Percentiles rank a stretch among this genome's conserved stretches.
phyloP scores from a whole-genome alignment of 23 red algal species.

The Gracilaria gracilis region DNA sequence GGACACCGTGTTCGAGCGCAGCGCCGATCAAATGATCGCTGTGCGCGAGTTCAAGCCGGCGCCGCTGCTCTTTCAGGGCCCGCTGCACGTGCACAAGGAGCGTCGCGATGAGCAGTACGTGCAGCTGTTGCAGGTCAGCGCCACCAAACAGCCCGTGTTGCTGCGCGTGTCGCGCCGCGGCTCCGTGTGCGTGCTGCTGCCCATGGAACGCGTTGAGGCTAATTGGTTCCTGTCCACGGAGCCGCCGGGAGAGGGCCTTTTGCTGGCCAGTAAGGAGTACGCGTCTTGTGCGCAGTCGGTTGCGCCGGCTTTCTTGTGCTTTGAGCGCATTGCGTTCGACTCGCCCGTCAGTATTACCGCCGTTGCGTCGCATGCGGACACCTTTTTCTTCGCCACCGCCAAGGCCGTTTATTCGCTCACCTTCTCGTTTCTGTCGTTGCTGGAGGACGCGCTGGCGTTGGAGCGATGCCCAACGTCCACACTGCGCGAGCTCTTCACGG shows the following conservation, averaged over 20 bases:
- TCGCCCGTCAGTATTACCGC: conserved; percentile 37
- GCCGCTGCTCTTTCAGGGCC: conserved; percentile 63
- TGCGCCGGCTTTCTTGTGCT: conserved; percentile 59
- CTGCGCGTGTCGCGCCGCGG: conserved; percentile 46
- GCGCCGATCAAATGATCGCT: conserved; percentile 45
- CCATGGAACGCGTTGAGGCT: conserved; percentile 51
- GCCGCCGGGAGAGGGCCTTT: background rate
- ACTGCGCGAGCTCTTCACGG: conserved; percentile 37
- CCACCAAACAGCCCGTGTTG: conserved; percentile 41
- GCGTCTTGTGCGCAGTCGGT: conserved; percentile 40
- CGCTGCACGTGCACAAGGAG: conserved; percentile 55
- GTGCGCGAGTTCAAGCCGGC: conserved; percentile 70
- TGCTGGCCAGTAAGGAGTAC: conserved; percentile 48
- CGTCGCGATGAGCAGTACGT: conserved; percentile 11
- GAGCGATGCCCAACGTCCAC: conserved; percentile 16
- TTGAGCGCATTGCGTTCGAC: conserved; percentile 61
- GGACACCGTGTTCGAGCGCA: conserved; percentile 53
- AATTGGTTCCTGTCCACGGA: conserved; percentile 52
- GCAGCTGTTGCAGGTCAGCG: background rate
- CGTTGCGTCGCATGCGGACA: conserved; percentile 60
- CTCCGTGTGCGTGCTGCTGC: conserved; percentile 57
- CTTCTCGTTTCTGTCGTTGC: conserved; percentile 58
- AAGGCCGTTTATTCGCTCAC: conserved; percentile 54
- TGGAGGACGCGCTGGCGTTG: conserved; percentile 39
- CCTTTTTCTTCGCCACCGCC: conserved; percentile 19